phyloP scores from a whole-genome alignment of 2,329 filamentous ascomycete genomes.

The Fusarium burgessii region DNA sequence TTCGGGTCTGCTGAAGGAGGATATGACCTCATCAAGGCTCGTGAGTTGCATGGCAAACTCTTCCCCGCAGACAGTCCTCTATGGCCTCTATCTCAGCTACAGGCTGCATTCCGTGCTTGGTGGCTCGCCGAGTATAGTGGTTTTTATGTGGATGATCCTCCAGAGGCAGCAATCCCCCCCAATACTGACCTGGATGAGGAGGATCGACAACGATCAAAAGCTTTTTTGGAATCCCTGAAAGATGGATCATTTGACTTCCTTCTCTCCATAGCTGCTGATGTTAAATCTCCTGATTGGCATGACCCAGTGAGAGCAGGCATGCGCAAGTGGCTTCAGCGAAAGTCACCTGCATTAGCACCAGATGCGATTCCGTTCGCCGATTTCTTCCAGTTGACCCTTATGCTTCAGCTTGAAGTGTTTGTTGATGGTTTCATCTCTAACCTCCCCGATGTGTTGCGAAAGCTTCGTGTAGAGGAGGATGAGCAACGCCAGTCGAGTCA shows the following conservation, averaged over 20 bases:
- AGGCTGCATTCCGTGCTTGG: conserved; percentile 82
- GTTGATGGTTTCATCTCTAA: conserved; percentile 95
- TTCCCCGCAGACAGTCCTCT: conserved; percentile 74
- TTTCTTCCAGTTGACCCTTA: conserved; percentile 78
- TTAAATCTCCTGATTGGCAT: conserved; percentile 85
- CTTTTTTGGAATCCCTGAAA: conserved; percentile 81
- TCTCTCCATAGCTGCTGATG: conserved; percentile 83
- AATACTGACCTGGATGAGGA: conserved; percentile 77
- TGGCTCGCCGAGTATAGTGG: conserved; percentile 96
- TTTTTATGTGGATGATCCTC: conserved; percentile 82
- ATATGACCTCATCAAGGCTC: conserved; percentile 74
- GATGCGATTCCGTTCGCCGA: conserved; percentile 77
- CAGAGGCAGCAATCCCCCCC: conserved; percentile 65
- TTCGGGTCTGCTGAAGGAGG: conserved; percentile 83
- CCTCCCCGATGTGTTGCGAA: conserved; percentile 90
- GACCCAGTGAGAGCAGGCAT: conserved; percentile 87
- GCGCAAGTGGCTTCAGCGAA: conserved; percentile 84
- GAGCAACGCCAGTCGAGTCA: conserved; percentile 80
- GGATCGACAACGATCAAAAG: conserved; percentile 75
- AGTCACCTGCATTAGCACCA: conserved; percentile 75
- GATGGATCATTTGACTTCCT: conserved; percentile 95
- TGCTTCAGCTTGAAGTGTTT: conserved; percentile 87
- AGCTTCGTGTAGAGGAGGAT: conserved; percentile 88
- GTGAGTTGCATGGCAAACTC: conserved; percentile 76
- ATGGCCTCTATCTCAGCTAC: conserved; percentile 81